A percentile compares a stretch with the other conserved stretches of the same genome.
These are phyloP conservation scores for Fraxinus nigra DNA, from an alignment of 305 asterid genomes.

Conservation along the genomic window DNA sequence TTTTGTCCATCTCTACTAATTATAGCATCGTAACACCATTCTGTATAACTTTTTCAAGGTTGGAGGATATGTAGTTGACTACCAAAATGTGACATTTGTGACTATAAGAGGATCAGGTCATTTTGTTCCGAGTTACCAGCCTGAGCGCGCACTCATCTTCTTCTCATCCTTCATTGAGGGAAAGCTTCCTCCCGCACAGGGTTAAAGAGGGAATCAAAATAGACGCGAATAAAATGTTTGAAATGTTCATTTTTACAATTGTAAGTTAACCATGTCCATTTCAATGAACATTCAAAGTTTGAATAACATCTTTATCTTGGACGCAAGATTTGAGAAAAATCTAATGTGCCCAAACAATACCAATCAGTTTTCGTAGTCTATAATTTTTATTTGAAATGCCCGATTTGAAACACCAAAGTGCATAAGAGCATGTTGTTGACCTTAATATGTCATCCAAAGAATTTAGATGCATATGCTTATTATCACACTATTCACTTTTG, in stretches of 20 bases:
- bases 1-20: not conserved
- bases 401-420: too few species aligned
- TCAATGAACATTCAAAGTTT: not conserved
- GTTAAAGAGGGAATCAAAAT: not conserved
- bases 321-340: not conserved
- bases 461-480: too few species aligned
- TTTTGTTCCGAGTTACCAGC: slow-evolving; percentile 71
- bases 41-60: slow-evolving; percentile 30
- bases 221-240: not conserved
- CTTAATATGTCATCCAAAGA: too few species aligned
- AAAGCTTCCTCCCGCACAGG: slow-evolving; percentile 36
- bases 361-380: too few species aligned
- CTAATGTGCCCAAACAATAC: too few species aligned
- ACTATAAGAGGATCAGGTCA: slow-evolving; percentile 61
- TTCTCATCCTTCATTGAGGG: slow-evolving; percentile 51
- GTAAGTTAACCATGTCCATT: not conserved
- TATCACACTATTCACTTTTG: too few species aligned
- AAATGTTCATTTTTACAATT: too few species aligned
- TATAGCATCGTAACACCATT: not conserved
- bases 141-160: slow-evolving; percentile 44
- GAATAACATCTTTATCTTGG: not conserved
- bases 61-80: slow-evolving; percentile 61
- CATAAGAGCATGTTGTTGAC: too few species aligned
- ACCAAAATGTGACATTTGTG: slow-evolving; percentile 57
- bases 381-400: too few species aligned